phyloP scores from a whole-genome alignment of 176 grass and related monocot species.

The Rhipidocladum racemiflorum region DNA sequence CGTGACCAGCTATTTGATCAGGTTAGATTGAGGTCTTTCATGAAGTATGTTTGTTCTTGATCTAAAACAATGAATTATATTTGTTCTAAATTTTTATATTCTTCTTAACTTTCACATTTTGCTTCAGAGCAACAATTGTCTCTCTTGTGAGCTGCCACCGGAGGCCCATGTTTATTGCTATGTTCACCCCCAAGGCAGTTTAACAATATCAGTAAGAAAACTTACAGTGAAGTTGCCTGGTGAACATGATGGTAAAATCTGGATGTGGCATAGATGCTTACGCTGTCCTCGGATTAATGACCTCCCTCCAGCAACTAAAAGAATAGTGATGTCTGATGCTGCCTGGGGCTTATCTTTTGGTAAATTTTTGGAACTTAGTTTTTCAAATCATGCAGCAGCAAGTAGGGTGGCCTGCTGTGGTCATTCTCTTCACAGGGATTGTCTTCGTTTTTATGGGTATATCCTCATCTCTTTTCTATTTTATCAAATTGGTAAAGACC shows the following conservation, averaged over 20 bases:
- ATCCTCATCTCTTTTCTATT: constrained; percentile 28
- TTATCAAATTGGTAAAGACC: constrained; percentile 18
- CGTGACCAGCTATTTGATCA: constrained; percentile 94
- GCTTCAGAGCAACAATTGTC: constrained; percentile 69
- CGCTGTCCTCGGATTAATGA: constrained; percentile 66
- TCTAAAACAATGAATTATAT: background rate
- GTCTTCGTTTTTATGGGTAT: constrained; percentile 97
- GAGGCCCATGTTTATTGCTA: constrained; percentile 98
- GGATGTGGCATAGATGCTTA: constrained; percentile 99
- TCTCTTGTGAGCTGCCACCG: constrained; percentile 75
- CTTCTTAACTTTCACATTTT: constrained; percentile 26
- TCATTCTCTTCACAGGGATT: constrained; percentile 98
- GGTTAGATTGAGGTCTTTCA: constrained; percentile 50
- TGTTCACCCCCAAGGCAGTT: constrained; percentile 87
- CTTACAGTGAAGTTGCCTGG: constrained; percentile 63
- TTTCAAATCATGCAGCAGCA: constrained; percentile 96
- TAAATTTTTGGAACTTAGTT: constrained; percentile 99
- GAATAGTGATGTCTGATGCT: constrained; percentile 99
- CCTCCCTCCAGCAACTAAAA: constrained; percentile 86
- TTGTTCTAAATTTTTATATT: constrained; percentile 10
- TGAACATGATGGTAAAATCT: constrained; percentile 81
- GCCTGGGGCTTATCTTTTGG: constrained; percentile 97
- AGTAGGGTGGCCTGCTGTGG: constrained; percentile 99
- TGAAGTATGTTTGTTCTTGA: background rate
- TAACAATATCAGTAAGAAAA: constrained; percentile 92